Evolutionary conservation across 306 rosid genomes (phyloP).

Genomic region (Castanea mollissima): DNA sequence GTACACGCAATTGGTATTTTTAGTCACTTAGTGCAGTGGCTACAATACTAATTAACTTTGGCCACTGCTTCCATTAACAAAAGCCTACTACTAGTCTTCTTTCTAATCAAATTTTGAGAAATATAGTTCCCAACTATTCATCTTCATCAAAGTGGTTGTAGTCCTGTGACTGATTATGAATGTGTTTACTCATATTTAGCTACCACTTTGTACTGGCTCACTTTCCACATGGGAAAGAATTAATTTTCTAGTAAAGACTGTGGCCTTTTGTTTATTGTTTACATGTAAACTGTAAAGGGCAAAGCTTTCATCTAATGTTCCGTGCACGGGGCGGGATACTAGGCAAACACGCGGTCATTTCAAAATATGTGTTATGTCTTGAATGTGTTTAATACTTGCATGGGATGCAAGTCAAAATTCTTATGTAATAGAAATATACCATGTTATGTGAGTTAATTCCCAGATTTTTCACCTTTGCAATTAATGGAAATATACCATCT

Average conservation of each 20-base stretch:
- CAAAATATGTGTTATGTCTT: too few species aligned
- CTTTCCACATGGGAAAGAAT: not conserved
- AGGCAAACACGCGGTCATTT: too few species aligned
- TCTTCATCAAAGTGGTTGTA: not conserved
- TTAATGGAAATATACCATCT: too few species aligned
- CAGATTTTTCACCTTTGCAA: too few species aligned
- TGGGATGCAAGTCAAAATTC: too few species aligned
- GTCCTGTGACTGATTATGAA: not conserved
- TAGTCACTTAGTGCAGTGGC: not conserved
- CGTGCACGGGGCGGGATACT: too few species aligned
- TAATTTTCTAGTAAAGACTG: not conserved
- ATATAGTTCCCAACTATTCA: not conserved
- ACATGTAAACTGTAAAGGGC: too few species aligned
- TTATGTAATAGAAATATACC: too few species aligned
- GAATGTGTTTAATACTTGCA: too few species aligned
- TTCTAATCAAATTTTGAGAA: not conserved
- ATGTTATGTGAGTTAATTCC: too few species aligned
- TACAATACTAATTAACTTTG: not conserved
- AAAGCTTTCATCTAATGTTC: too few species aligned
- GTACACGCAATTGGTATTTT: not conserved
- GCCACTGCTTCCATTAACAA: not conserved
- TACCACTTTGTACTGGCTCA: not conserved
- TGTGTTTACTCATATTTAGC: not conserved
- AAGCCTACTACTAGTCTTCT: not conserved
- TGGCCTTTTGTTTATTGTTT: not conserved